These are phyloP conservation scores for Vitis rupestris DNA, from an alignment of 164 flowering plant species.

Conservation along the genomic window DNA sequence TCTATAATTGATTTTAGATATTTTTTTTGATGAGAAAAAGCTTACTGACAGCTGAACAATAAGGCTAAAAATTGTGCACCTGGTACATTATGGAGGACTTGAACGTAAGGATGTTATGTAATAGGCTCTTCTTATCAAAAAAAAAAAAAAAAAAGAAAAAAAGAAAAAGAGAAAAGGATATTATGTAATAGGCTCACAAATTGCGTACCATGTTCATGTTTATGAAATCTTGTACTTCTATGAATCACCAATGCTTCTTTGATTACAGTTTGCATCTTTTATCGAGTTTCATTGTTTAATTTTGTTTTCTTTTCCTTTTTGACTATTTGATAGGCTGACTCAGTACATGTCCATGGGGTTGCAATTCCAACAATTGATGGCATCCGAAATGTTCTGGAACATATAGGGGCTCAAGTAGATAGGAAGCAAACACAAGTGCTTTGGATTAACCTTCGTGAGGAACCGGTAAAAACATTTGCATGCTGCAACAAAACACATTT, in stretches of 20 bases:
- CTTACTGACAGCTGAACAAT: too few species aligned
- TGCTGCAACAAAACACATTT: background rate
- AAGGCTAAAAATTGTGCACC: too few species aligned
- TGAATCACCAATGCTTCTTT: background rate
- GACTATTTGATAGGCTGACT: slow-evolving; percentile 52
- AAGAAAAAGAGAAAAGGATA: too few species aligned
- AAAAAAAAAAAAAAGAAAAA: too few species aligned
- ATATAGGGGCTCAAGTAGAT: slow-evolving; percentile 69
- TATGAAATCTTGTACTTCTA: background rate
- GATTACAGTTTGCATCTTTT: background rate
- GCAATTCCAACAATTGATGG: slow-evolving; percentile 89
- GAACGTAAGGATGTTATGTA: too few species aligned
- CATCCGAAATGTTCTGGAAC: slow-evolving; percentile 76
- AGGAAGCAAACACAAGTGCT: slow-evolving; percentile 61
- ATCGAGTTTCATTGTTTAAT: background rate
- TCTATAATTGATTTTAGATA: too few species aligned
- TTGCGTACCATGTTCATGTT: background rate
- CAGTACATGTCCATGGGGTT: slow-evolving; percentile 86
- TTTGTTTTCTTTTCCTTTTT: slow-evolving; percentile 1
- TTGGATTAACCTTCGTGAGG: slow-evolving; percentile 93
- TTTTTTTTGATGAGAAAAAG: too few species aligned
- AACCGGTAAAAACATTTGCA: slow-evolving; percentile 58
- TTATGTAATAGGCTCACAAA: too few species aligned
- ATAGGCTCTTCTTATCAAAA: too few species aligned
- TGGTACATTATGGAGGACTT: too few species aligned